Conservation (phyloP, 257 asterid genomes). For the Catharanthus roseus region DNA sequence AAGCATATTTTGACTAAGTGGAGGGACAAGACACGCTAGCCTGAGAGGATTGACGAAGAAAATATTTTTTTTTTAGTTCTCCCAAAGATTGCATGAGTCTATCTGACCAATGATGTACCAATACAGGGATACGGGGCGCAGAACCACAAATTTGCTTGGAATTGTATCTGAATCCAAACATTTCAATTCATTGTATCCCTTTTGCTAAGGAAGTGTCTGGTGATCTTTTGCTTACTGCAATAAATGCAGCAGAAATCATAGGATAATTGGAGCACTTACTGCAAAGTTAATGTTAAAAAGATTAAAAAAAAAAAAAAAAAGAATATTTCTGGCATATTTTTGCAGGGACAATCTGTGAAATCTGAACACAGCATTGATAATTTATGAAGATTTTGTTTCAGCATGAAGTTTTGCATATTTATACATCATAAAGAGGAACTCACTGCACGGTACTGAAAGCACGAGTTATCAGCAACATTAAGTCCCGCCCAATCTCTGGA, state of each 20-base stretch:
- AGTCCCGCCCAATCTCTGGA: constrained; percentile 79
- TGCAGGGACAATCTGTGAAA: background rate
- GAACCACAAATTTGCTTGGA: background rate
- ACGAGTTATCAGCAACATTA: constrained; percentile 92
- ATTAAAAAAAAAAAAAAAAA: background rate
- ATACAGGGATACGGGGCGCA: background rate
- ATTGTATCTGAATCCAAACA: background rate
- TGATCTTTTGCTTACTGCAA: background rate
- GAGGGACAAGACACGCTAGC: background rate
- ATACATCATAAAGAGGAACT: constrained; percentile 27
- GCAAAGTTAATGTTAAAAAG: background rate
- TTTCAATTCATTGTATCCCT: background rate
- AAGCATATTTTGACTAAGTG: background rate
- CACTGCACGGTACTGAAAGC: constrained; percentile 90
- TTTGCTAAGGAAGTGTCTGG: background rate
- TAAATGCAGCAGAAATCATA: background rate
- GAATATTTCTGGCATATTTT: background rate
- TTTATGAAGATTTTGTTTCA: background rate
- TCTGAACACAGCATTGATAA: background rate
- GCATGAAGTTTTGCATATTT: background rate
- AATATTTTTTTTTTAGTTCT: background rate
- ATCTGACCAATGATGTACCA: background rate
- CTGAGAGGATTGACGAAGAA: background rate
- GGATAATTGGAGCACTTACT: too few relatives aligned
- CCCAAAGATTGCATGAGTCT: background rate